Percentiles rank a stretch among this genome's conserved stretches.
These are phyloP conservation scores for Hemileccinum rubropunctum DNA, from an alignment of 768 basidiomycete genomes.

Conservation along the genomic window DNA sequence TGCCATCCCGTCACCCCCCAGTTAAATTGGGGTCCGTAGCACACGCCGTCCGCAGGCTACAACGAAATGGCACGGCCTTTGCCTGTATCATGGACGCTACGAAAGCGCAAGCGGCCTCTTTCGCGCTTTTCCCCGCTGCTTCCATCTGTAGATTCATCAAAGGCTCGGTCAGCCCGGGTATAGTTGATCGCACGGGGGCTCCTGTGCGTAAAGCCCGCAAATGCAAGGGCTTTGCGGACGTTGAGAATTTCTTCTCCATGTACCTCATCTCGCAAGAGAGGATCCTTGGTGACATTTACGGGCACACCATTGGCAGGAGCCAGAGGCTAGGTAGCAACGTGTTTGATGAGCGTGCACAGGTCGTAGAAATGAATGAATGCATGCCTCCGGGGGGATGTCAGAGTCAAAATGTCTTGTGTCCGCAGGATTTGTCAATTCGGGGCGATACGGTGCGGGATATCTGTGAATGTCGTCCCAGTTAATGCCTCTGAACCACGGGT, in stretches of 20 bases:
- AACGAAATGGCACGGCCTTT: constrained; percentile 83
- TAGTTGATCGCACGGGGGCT: constrained; percentile 79
- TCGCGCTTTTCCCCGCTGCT: constrained; percentile 47
- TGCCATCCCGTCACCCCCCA: constrained; percentile 14
- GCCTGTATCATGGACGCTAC: constrained; percentile 59
- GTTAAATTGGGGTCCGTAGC: constrained; percentile 21
- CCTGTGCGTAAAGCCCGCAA: constrained; percentile 90
- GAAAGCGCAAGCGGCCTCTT: constrained; percentile 64
- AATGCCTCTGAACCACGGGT: constrained; percentile 89
- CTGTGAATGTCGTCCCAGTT: constrained; percentile 88
- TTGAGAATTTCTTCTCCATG: constrained; percentile 87
- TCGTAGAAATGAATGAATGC: constrained; percentile 29
- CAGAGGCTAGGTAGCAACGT: constrained; percentile 60
- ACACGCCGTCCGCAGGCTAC: constrained; percentile 44
- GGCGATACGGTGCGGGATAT: constrained; percentile 84
- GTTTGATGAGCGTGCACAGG: constrained; percentile 28
- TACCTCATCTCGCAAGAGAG: constrained; percentile 78
- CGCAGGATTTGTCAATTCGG: constrained; percentile 74
- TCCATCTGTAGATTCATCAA: constrained; percentile 54
- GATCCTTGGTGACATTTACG: constrained; percentile 84
- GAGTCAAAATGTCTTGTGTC: constrained; percentile 96
- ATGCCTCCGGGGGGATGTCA: constrained; percentile 89
- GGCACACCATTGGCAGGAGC: constrained; percentile 85
- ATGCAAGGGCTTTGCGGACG: constrained; percentile 87
- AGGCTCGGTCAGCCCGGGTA: constrained; percentile 69